Evolutionary conservation across 2,329 filamentous ascomycete genomes (phyloP), one percentile per base, ranked within the genome.

Genomic region (Xylaria sp.): DNA sequence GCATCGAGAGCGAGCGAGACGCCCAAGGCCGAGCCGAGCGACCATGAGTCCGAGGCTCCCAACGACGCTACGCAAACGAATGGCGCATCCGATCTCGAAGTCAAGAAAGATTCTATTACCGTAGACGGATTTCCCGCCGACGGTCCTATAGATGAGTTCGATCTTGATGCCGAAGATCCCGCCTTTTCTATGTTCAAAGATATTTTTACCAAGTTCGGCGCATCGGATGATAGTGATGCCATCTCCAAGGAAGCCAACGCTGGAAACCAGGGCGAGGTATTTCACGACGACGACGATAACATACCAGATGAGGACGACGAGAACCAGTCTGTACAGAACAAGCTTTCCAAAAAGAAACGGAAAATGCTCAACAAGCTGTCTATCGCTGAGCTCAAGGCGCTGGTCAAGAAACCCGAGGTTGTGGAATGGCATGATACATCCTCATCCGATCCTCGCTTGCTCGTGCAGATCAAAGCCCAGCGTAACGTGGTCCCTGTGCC

Each of bases 341-440:
- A 92, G 73, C 79, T 98, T 29, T 97, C 94, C 33, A 98, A 97
- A 81, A 97, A 97, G 85, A 95, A 96, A 81, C 88, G 92, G 72
- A 99, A 98, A 82, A 89, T 92, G 81, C 85, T 94, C 77, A 96
- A 92, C 81, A 97, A 96, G 80, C 84, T 98, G 36, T 97, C 95
- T 6, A 93, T 99, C 66, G 96, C 96, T 55, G 94, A 98, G 80
- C 87, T 99, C 70, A 99, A 99, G 81, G 93, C 95, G 5, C 82
- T 97, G 62, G 96, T 97, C 67, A 87, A 86, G 74, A 95, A 94
- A 73, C 96, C 96, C 2, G 96, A 99, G 79, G 89, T 97, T 10
- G 95, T 99, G 5, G 96, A 99, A 76, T 98, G 96, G 96, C 96
- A 96, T 61, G 96, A 99, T 77, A 92, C 93, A 13, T 96, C 93